Evolutionary conservation across 202 grass and related monocot genomes (phyloP).

Genomic region (Brachypodium distachyon): DNA sequence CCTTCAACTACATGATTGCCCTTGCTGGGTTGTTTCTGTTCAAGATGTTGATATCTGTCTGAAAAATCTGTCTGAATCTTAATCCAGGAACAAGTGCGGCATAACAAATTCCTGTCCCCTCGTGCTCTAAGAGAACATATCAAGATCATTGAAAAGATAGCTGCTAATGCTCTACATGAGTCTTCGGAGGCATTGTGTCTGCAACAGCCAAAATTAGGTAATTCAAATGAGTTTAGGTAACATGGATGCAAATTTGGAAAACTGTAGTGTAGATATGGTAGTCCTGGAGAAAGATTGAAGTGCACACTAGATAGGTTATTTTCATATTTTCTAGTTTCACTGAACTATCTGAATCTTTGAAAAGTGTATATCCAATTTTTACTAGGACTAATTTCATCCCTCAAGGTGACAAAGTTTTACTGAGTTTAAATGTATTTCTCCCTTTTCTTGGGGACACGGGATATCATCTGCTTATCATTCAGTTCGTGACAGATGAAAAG

Average conservation of each 20-base stretch:
- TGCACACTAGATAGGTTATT: background rate
- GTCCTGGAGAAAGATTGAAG: background rate
- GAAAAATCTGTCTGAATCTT: conserved; percentile 21
- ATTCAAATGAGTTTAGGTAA: background rate
- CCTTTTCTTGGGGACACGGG: background rate
- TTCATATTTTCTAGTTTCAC: background rate
- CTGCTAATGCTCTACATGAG: background rate
- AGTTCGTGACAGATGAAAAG: conserved; percentile 4
- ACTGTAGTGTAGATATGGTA: background rate
- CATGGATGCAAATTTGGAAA: background rate
- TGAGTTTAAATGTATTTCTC: background rate
- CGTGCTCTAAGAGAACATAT: conserved; percentile 44
- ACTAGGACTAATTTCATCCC: background rate
- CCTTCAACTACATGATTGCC: background rate
- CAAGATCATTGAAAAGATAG: conserved; percentile 32
- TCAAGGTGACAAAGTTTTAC: background rate
- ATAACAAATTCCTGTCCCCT: conserved; percentile 41
- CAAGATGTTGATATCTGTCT: background rate
- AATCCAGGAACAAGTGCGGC: conserved; percentile 39
- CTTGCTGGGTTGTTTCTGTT: background rate
- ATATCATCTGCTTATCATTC: background rate
- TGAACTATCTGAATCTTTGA: background rate
- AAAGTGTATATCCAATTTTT: background rate
- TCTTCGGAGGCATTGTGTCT: background rate
- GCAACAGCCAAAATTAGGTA: conserved; percentile 32